phyloP scores from a whole-genome alignment of 768 basidiomycete species.

The Hypholoma fasciculare region DNA sequence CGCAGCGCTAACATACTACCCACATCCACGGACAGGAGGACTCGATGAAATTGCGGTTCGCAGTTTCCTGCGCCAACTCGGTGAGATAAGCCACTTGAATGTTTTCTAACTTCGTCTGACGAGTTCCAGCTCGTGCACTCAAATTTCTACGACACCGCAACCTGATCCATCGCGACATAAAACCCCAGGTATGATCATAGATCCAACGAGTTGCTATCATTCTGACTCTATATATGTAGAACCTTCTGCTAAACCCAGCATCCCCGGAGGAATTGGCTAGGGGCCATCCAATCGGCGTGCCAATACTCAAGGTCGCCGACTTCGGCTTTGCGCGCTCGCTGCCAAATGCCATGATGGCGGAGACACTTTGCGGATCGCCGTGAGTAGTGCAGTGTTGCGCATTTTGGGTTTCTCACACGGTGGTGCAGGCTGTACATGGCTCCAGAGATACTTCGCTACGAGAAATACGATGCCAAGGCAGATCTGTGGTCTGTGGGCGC shows the following conservation, averaged over 20 bases:
- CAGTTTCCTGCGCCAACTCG: constrained; percentile 89
- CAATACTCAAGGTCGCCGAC: constrained; percentile 95
- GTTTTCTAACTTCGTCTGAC: not conserved
- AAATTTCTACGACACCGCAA: constrained; percentile 88
- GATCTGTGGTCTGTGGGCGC: constrained; percentile 99
- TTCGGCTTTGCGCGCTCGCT: constrained; percentile 96
- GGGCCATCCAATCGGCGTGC: constrained; percentile 90
- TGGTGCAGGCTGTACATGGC: constrained; percentile 92
- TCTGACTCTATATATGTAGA: constrained; percentile 45
- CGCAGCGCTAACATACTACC: constrained; percentile 78
- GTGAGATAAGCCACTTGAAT: constrained; percentile 36
- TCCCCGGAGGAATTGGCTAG: constrained; percentile 75
- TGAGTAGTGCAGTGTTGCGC: constrained; percentile 40
- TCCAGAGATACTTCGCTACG: constrained; percentile 94
- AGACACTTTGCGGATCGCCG: constrained; percentile 97
- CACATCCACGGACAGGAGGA: constrained; percentile 89
- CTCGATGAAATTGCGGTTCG: constrained; percentile 88
- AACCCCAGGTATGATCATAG: constrained; percentile 69
- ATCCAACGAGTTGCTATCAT: not conserved
- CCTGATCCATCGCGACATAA: constrained; percentile 96
- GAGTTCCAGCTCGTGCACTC: constrained; percentile 77
- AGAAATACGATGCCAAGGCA: constrained; percentile 97
- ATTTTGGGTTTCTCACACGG: constrained; percentile 1
- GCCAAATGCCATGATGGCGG: constrained; percentile 92
- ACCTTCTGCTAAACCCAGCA: constrained; percentile 86